These are phyloP conservation scores for Salix udensis DNA, from an alignment of 345 rosid genomes.

Conservation along the genomic window DNA sequence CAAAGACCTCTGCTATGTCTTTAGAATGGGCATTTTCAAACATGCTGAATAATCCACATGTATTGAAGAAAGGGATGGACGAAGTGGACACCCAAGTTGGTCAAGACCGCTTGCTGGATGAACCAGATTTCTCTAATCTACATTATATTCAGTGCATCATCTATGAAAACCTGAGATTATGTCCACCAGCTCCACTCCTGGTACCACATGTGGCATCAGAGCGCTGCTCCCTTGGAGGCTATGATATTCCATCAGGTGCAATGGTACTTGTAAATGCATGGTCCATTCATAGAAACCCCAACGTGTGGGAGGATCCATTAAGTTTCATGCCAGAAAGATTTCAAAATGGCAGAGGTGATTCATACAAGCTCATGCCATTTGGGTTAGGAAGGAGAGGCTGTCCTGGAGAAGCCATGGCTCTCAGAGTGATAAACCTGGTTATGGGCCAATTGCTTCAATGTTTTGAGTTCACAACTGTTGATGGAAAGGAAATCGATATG, in stretches of 20 bases:
- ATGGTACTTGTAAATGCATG: constrained; percentile 16
- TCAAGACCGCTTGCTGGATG: neutral
- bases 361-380: constrained; percentile 10
- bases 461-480: constrained; percentile 25
- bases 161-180: constrained; percentile 6
- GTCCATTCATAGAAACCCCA: constrained; percentile 21
- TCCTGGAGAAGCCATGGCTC: constrained; percentile 23
- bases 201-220: constrained; percentile 18
- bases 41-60: constrained; percentile 14
- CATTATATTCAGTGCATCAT: constrained; percentile 13
- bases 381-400: constrained; percentile 35
- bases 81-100: constrained; percentile 22
- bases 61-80: neutral
- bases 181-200: constrained; percentile 15
- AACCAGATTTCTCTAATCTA: constrained; percentile 10
- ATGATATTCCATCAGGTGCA: constrained; percentile 4
- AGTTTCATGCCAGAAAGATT: constrained; percentile 15
- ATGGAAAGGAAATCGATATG: constrained; percentile 22
- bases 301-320: constrained; percentile 16
- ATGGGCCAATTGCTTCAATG: constrained; percentile 28
- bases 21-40: constrained; percentile 20
- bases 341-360: neutral
- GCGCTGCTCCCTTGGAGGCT: constrained; percentile 14
- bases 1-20: constrained; percentile 7
- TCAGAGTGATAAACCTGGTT: constrained; percentile 10